These are phyloP conservation scores for Nemania abortiva DNA, from an alignment of 2,329 filamentous ascomycete genomes.

Conservation along the genomic window DNA sequence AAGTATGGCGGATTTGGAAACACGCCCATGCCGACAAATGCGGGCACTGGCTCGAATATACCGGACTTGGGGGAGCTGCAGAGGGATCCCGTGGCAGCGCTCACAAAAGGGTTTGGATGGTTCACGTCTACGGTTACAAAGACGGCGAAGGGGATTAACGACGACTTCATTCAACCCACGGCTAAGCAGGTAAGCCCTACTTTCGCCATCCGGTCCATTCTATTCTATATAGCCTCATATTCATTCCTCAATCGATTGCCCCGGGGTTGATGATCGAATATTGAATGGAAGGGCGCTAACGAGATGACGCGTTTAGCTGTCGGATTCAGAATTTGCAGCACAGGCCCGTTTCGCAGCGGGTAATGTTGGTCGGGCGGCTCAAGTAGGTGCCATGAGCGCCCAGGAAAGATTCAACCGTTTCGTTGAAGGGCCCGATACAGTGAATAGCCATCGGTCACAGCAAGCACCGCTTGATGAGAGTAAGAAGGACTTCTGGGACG, in stretches of 20 bases:
- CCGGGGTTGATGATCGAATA: not conserved
- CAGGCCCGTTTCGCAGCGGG: slow-evolving; percentile 72
- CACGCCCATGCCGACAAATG: slow-evolving; percentile 68
- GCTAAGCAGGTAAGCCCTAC: slow-evolving; percentile 78
- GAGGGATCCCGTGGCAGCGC: slow-evolving; percentile 86
- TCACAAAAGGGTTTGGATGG: slow-evolving; percentile 96
- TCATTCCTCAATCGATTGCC: not conserved
- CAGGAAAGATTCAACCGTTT: slow-evolving; percentile 87
- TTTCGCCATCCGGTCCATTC: not conserved
- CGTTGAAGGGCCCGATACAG: slow-evolving; percentile 76
- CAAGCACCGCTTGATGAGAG: slow-evolving; percentile 64
- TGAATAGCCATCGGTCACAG: slow-evolving; percentile 49
- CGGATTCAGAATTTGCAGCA: slow-evolving; percentile 81
- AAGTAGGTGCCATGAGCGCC: slow-evolving; percentile 78
- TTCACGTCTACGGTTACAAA: slow-evolving; percentile 88
- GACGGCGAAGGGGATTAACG: slow-evolving; percentile 91
- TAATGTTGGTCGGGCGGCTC: slow-evolving; percentile 74
- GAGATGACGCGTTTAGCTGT: slow-evolving; percentile 66
- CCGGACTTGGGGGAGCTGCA: slow-evolving; percentile 89
- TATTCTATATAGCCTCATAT: not conserved
- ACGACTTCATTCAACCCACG: slow-evolving; percentile 91
- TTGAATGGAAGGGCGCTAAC: slow-evolving; percentile 13
- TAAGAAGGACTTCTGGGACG: slow-evolving; percentile 92
- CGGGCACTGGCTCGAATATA: slow-evolving; percentile 58
- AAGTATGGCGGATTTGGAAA: slow-evolving; percentile 94